Evolutionary conservation across 257 asterid species (phyloP), one percentile per base, ranked within the genome.

Genomic region (Pogostemon cablin): DNA sequence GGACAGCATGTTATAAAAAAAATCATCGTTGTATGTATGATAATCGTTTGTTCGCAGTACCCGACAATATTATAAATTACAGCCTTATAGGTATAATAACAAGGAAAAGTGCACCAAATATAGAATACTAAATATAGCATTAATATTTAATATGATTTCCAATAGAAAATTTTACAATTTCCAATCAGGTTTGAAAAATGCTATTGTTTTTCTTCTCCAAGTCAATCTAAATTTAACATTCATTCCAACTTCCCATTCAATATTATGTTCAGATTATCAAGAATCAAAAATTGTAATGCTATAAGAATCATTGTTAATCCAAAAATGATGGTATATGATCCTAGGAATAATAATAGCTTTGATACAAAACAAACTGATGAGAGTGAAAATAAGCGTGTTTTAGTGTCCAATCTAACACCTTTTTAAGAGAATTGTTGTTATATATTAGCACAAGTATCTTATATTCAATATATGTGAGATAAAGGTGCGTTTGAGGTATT

Each of bases 181-280:
- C 7, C 39, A 65, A 12, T 52, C 72, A 40, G 10, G 32, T 39
- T 32, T 44, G 42, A 43, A 50, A 2, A 50, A 43, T 52, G 49
- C 46, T 17, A 40, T 25, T 54, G 42, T 40, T 38, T 67, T 56
- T 63, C 11, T 9, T 43, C 46, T 70, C 42, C 70, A 53, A 46
- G 62, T 7, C 35, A 53, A 57, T 54, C 39, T 12, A 34, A 62
- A 20, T 55, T 35, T 77, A n/a, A 35, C 55, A 73, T 25, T 9
- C 17, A 62, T 35, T 60, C 64, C 35, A 15, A 15, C 39, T 4
- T 48, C 56, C 42, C 69, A 68, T 69, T 41, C 76, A 73, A 53
- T 11, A 48, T 32, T 47, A 63, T 55, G 35, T 57, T 43, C 52
- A 34, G 42, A 69, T 49, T 54, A 15, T 57, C 48, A 71, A 68